Percentiles rank a stretch among this genome's conserved stretches.
These are phyloP conservation scores for Haplosporangium sp. DNA, from an alignment of 371 early-diverging fungal genomes.

Conservation along the genomic window DNA sequence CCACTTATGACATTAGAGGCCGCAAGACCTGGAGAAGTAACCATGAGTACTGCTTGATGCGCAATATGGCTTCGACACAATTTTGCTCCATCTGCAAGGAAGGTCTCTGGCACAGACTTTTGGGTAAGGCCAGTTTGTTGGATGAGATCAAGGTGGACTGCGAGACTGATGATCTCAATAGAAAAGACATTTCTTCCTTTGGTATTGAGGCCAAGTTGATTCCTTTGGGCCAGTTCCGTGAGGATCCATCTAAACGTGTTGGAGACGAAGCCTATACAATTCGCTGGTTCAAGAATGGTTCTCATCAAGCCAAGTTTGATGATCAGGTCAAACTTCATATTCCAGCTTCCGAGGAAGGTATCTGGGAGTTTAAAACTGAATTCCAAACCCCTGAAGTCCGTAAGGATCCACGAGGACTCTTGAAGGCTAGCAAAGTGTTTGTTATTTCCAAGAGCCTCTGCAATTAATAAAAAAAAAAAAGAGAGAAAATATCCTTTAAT, in stretches of 20 bases:
- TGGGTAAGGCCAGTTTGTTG: slow-evolving; percentile 60
- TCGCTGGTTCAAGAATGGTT: slow-evolving; percentile 56
- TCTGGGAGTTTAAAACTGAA: slow-evolving; percentile 54
- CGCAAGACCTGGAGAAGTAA: slow-evolving; percentile 63
- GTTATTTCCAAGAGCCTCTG: slow-evolving; percentile 27
- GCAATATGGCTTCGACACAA: slow-evolving; percentile 63
- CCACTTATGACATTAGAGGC: slow-evolving; percentile 56
- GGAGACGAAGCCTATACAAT: slow-evolving; percentile 41
- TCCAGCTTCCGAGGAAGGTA: slow-evolving; percentile 27
- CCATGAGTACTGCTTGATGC: slow-evolving; percentile 70
- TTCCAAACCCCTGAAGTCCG: slow-evolving; percentile 58
- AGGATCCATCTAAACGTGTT: slow-evolving; percentile 33
- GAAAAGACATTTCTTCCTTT: slow-evolving; percentile 11
- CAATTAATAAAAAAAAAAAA: not conserved
- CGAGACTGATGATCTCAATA: slow-evolving; percentile 5
- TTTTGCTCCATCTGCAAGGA: slow-evolving; percentile 71
- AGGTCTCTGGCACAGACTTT: slow-evolving; percentile 67
- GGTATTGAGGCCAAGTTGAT: slow-evolving; percentile 43
- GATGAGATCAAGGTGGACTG: slow-evolving; percentile 58
- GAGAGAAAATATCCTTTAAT: no score
- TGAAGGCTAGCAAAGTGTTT: slow-evolving; percentile 54
- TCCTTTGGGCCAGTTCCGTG: slow-evolving; percentile 62
- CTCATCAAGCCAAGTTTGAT: slow-evolving; percentile 30
- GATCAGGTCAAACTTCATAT: slow-evolving; percentile 26
- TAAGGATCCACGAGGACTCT: slow-evolving; percentile 53